Evolutionary conservation across 108 stramenopile genomes (phyloP), one percentile per base, ranked within the genome.

Genomic region (Cylindrotheca fusiformis): DNA sequence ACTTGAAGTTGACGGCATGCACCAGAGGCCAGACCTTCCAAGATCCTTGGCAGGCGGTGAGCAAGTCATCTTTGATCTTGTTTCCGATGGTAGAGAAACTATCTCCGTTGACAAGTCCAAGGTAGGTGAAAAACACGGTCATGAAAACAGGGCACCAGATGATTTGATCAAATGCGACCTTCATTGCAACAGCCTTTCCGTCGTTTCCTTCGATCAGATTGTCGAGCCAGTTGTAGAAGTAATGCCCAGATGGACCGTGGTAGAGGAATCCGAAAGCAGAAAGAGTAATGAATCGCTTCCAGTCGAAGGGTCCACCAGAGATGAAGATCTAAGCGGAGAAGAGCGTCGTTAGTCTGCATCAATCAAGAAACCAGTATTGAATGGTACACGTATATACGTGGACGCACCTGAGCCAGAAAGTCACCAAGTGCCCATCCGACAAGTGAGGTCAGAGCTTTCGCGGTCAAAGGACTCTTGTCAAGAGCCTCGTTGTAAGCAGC

Each of bases 21-120:
- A 97, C 97, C 53, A 93, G 64, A 32, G 96, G 96, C 97, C 97
- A 98, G 52, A 95, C 93, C 86, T 95, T 95, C 97, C 96, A 97
- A 1, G 91, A 94, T 63, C 96, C 97, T 78, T 95, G 95, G 75
- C 93, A 94, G 4, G 96, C 97, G 32, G 94, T 80, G 47, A 94
- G 65, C 8, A 98, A 79, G 65, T 98, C 97, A 27, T 71, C 81
- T 84, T 95, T 88, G 80, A 97, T 92, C 82, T 98, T 88, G 82
- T 71, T 80, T 46, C 80, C 80, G 67, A 98, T 96, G 62, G 88
- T 77, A 41, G 63, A 60, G 31, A 91, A 68, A 47, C 87, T 86
- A 60, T 98, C 96, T 47, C 97, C 97, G 63, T 91, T 91, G 58
- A 89, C 80, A 30, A 96, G 73, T 31, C 96, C 96, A 63, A 98